Percentiles rank a stretch among this genome's conserved stretches.
Conservation (phyloP, 768 basidiomycete genomes). For the Tricholoma bakamatsutake region DNA sequence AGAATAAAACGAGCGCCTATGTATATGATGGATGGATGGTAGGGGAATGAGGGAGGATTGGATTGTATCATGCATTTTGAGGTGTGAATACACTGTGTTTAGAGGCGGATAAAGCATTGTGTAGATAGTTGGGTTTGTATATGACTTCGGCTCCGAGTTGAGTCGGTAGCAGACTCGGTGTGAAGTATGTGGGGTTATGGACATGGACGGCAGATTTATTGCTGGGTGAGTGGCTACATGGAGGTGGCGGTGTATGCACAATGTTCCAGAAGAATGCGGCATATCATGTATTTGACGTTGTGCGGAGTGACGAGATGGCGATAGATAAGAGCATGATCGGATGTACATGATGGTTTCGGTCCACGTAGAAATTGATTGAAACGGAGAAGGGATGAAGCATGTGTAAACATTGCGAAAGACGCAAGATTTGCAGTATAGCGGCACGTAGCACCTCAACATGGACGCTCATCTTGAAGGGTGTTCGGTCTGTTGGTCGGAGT, state of each 20-base stretch:
- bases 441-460: background rate
- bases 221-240: background rate
- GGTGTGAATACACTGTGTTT: background rate
- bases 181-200: background rate
- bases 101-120: background rate
- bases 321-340: background rate
- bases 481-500: background rate
- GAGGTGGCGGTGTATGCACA: background rate
- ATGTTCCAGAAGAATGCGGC: background rate
- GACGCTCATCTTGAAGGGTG: background rate
- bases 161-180: background rate
- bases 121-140: background rate
- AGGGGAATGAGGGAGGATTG: background rate
- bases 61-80: background rate
- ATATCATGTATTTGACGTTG: background rate
- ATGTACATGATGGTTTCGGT: background rate
- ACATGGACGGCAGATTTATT: background rate
- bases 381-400: background rate
- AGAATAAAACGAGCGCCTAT: slow-evolving; percentile 4
- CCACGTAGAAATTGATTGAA: background rate
- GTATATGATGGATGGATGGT: background rate
- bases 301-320: background rate
- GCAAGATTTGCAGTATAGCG: background rate
- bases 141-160: background rate
- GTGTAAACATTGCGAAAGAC: background rate